Evolutionary conservation across 2,329 filamentous ascomycete species (phyloP).

Genomic region (Paracorniculantispora psalliotae): DNA sequence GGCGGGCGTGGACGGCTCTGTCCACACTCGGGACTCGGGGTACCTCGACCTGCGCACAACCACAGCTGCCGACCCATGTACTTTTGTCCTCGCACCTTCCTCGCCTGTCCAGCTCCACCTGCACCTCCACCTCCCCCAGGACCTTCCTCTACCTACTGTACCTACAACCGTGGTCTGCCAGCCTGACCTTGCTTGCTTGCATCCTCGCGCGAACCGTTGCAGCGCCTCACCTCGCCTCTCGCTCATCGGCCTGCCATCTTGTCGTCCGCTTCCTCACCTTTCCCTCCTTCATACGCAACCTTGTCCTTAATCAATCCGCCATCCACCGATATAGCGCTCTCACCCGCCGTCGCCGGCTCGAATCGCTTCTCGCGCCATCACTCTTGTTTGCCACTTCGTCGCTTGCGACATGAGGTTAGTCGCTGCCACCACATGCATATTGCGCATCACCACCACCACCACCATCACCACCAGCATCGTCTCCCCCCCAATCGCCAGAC

Average conservation of each 20-base stretch:
- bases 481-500: background rate
- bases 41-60: no score
- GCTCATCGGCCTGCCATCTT: background rate
- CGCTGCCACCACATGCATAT: constrained; percentile 30
- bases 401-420: constrained; percentile 11
- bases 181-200: background rate
- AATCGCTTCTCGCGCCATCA: no score
- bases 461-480: constrained; percentile 25
- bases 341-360: constrained; percentile 34
- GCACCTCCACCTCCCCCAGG: no score
- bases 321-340: background rate
- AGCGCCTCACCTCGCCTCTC: background rate
- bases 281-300: background rate
- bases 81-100: no score
- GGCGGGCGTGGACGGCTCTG: no score
- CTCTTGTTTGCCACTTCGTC: no score
- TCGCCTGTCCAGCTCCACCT: no score
- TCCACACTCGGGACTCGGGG: no score
- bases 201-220: constrained; percentile 6
- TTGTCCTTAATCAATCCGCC: background rate
- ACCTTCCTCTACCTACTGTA: no score
- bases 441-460: constrained; percentile 28
- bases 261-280: background rate
- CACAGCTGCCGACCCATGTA: no score
- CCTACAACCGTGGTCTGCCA: no score